Conservation (phyloP, 192 early-diverging fungal species). For the Umbelopsis isabellina region DNA sequence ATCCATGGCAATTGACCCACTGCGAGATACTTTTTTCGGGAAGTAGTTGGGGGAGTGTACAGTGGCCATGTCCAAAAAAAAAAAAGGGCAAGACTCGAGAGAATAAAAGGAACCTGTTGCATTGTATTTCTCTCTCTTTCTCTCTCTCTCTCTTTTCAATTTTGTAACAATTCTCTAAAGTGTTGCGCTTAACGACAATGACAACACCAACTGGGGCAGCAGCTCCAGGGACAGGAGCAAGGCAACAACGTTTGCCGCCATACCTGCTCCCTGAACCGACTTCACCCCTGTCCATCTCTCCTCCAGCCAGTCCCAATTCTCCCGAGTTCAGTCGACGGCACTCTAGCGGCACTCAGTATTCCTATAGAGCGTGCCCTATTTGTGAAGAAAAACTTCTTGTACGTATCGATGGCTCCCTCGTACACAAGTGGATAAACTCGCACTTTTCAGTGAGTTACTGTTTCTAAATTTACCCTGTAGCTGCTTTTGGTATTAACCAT, state of each 20-base stretch:
- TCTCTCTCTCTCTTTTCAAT: background rate
- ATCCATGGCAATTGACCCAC: constrained; percentile 14
- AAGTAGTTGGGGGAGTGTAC: background rate
- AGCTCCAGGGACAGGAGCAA: constrained; percentile 1
- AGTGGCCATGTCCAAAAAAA: background rate
- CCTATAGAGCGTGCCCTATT: constrained; percentile 38
- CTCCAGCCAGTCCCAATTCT: background rate
- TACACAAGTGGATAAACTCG: constrained; percentile 42
- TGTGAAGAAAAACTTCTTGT: constrained; percentile 38
- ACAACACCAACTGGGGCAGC: constrained; percentile 2
- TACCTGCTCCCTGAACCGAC: background rate
- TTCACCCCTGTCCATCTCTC: constrained; percentile 14
- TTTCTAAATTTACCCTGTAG: background rate
- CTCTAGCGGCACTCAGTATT: constrained; percentile 27
- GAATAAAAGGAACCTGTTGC: background rate
- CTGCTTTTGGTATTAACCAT: background rate
- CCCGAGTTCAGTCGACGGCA: constrained; percentile 16
- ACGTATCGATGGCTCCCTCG: constrained; percentile 39
- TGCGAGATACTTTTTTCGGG: constrained; percentile 18
- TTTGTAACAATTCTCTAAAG: background rate
- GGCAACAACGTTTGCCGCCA: background rate
- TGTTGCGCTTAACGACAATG: constrained; percentile 3
- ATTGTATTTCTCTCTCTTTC: background rate
- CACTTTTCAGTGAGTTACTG: constrained; percentile 27
- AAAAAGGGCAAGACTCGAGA: background rate